Conservation (phyloP, 345 rosid species). For the Triadica sebifera region DNA sequence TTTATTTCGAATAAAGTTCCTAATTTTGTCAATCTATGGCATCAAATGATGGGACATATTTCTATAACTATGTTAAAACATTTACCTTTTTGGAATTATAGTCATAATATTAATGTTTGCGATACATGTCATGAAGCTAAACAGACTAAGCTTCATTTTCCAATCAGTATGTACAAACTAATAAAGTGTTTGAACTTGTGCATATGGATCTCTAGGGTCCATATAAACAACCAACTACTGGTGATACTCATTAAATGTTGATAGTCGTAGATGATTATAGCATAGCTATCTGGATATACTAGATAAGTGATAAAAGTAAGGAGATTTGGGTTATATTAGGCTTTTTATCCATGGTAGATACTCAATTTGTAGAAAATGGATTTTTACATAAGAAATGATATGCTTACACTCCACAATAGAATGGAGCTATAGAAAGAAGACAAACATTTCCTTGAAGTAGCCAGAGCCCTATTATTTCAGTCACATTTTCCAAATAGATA, state of each 20-base stretch:
- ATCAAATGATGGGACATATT: not conserved
- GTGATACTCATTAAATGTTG: not conserved
- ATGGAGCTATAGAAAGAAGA: too few relatives aligned
- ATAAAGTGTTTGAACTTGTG: not conserved
- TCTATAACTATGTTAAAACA: not conserved
- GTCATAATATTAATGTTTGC: not conserved
- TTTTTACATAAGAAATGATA: too few relatives aligned
- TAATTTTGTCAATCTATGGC: not conserved
- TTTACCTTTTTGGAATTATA: not conserved
- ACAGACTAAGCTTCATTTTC: not conserved
- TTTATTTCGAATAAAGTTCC: not conserved
- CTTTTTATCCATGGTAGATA: too few relatives aligned
- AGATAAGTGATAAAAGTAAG: too few relatives aligned
- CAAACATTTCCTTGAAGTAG: too few relatives aligned
- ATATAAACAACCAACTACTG: not conserved
- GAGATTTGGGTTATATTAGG: too few relatives aligned
- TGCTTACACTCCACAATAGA: too few relatives aligned
- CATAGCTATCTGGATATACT: not conserved
- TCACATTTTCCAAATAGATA: too few relatives aligned
- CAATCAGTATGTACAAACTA: not conserved
- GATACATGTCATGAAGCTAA: not conserved
- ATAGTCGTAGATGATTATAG: not conserved
- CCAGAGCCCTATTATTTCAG: too few relatives aligned
- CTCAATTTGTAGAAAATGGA: too few relatives aligned
- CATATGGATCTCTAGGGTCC: not conserved